phyloP scores from a whole-genome alignment of 164 flowering plant genomes.

The Sedum album region DNA sequence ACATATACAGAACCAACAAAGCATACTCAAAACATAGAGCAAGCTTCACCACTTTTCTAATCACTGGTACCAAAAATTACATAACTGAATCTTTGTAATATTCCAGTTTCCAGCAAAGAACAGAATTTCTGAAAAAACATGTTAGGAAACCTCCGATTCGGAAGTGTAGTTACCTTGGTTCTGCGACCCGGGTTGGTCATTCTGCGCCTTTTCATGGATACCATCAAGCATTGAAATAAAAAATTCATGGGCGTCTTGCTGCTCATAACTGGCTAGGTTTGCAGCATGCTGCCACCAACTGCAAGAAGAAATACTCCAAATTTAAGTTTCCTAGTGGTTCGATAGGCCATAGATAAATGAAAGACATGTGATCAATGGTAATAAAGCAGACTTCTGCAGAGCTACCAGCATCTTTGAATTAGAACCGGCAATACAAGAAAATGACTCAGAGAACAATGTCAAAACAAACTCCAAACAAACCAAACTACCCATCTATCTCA shows the following conservation, averaged over 20 bases:
- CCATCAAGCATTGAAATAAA: constrained; percentile 87
- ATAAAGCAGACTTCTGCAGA: background rate
- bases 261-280: constrained; percentile 87
- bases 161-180: constrained; percentile 47
- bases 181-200: constrained; percentile 38
- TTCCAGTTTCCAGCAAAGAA: background rate
- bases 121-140: background rate
- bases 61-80: background rate
- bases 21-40: background rate
- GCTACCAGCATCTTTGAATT: background rate
- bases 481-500: background rate
- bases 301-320: constrained; percentile 16
- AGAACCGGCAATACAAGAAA: background rate
- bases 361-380: background rate
- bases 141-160: background rate
- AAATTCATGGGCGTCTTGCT: constrained; percentile 95
- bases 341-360: background rate
- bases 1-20: background rate
- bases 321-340: background rate
- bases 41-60: background rate
- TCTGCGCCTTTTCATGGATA: constrained; percentile 74
- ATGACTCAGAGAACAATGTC: background rate
- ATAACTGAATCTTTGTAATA: background rate
- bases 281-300: constrained; percentile 99
- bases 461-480: background rate